These are phyloP conservation scores for Apiospora saccharicola DNA, from an alignment of 2,329 filamentous ascomycete species.

Conservation along the genomic window DNA sequence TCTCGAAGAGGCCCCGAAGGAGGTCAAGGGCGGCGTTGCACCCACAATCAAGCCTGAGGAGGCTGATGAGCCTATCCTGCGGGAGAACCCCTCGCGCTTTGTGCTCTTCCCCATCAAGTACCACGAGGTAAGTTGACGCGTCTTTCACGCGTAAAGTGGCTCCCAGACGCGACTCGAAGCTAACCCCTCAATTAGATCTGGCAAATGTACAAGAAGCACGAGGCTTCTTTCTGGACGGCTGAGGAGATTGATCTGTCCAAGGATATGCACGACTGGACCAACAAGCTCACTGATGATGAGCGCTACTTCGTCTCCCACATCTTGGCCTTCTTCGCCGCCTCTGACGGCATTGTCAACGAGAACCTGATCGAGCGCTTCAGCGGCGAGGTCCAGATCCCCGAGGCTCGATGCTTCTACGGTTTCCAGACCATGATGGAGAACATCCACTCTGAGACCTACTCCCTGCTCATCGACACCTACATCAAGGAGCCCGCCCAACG, in stretches of 20 bases:
- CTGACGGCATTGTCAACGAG: slow-evolving; percentile 99
- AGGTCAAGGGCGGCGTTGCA: slow-evolving; percentile 51
- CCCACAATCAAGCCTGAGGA: slow-evolving; percentile 71
- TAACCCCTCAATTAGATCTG: slow-evolving; percentile 73
- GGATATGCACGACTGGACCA: slow-evolving; percentile 99
- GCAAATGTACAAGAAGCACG: slow-evolving; percentile 99
- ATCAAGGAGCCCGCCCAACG: slow-evolving; percentile 97
- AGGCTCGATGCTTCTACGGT: slow-evolving; percentile 99
- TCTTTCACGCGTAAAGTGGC: slow-evolving; percentile 73
- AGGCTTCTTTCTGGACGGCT: slow-evolving; percentile 99
- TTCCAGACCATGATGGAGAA: slow-evolving; percentile 99
- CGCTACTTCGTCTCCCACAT: slow-evolving; percentile 98
- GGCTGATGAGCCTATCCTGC: slow-evolving; percentile 86
- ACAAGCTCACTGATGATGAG: slow-evolving; percentile 95
- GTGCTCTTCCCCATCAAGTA: slow-evolving; percentile 99
- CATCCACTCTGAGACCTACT: slow-evolving; percentile 99
- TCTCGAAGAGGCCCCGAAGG: slow-evolving; percentile 53
- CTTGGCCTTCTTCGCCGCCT: slow-evolving; percentile 98
- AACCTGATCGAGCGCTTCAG: slow-evolving; percentile 99
- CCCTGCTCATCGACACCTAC: slow-evolving; percentile 97
- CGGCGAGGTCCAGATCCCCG: slow-evolving; percentile 93
- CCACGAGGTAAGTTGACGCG: slow-evolving; percentile 84
- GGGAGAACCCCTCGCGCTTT: slow-evolving; percentile 95
- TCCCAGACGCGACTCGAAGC: slow-evolving; percentile 37
- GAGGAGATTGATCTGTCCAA: slow-evolving; percentile 99